A percentile compares a stretch with the other conserved stretches of the same genome.
phyloP scores from a whole-genome alignment of 352 stramenopile species.

The Pythium sukuiense region DNA sequence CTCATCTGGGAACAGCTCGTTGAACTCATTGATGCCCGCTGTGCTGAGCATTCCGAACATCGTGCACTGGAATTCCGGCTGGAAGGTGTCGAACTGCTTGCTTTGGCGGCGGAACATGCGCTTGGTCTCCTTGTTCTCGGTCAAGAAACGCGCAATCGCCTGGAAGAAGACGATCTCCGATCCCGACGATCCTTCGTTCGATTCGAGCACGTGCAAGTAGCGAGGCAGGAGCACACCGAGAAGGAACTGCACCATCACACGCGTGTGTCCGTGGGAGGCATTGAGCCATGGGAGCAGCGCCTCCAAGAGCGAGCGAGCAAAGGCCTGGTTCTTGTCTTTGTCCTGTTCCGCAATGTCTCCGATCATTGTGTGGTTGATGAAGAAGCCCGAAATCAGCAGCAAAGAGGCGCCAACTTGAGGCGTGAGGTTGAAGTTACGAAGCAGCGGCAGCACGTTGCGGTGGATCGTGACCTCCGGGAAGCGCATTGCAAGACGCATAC shows the following conservation, averaged over 20 bases:
- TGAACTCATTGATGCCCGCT: constrained; percentile 69
- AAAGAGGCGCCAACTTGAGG: constrained; percentile 69
- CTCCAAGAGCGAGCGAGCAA: constrained; percentile 37
- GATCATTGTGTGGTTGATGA: constrained; percentile 28
- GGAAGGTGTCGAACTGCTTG: constrained; percentile 59
- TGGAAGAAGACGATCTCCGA: constrained; percentile 44
- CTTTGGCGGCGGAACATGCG: constrained; percentile 77
- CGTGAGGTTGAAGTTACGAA: constrained; percentile 67
- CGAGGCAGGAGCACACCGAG: constrained; percentile 63
- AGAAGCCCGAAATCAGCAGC: constrained; percentile 49
- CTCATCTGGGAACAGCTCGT: constrained; percentile 64
- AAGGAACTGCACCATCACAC: constrained; percentile 78
- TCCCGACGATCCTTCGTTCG: background rate
- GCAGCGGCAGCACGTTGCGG: constrained; percentile 52
- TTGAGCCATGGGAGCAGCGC: constrained; percentile 78
- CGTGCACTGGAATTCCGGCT: constrained; percentile 68
- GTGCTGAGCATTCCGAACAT: constrained; percentile 67
- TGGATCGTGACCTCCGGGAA: constrained; percentile 49
- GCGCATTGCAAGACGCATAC: constrained; percentile 59
- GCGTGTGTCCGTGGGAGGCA: constrained; percentile 75
- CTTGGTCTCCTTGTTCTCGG: constrained; percentile 83
- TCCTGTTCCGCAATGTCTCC: constrained; percentile 32
- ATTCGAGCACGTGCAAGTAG: constrained; percentile 40
- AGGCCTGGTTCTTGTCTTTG: constrained; percentile 15
- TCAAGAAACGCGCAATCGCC: constrained; percentile 60